These are phyloP conservation scores for Cryptococcus wingfieldii DNA, from an alignment of 1,284 basidiomycete species.

Conservation along the genomic window DNA sequence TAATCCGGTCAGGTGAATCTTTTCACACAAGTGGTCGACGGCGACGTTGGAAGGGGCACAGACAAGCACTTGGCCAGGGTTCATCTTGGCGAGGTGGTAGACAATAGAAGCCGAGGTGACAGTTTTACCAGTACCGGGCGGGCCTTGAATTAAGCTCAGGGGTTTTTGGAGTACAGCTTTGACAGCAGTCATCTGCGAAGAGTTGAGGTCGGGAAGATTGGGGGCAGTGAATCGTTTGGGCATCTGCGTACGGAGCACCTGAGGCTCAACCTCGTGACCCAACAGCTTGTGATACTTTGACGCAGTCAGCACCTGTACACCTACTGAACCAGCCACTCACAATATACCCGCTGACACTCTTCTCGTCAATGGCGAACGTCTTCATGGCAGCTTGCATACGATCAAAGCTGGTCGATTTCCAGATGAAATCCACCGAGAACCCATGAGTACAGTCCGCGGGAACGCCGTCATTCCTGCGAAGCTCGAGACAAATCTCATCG, in stretches of 20 bases:
- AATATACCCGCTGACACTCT: slow-evolving; percentile 97
- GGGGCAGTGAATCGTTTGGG: slow-evolving; percentile 78
- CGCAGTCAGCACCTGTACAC: neutral
- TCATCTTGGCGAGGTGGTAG: slow-evolving; percentile 99
- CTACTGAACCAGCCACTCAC: slow-evolving; percentile 53
- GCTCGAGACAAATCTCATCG: slow-evolving; percentile 93
- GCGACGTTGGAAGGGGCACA: slow-evolving; percentile 99
- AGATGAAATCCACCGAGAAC: slow-evolving; percentile 96
- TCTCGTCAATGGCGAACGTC: slow-evolving; percentile 98
- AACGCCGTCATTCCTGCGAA: slow-evolving; percentile 86
- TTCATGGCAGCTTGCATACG: slow-evolving; percentile 99
- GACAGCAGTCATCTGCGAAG: slow-evolving; percentile 98
- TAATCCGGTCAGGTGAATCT: slow-evolving; percentile 93
- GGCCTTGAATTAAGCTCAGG: slow-evolving; percentile 96
- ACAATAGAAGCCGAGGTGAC: slow-evolving; percentile 99
- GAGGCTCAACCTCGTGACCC: slow-evolving; percentile 90
- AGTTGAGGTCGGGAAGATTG: slow-evolving; percentile 95
- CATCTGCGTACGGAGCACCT: slow-evolving; percentile 79
- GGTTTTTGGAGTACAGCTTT: slow-evolving; percentile 98
- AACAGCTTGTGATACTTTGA: slow-evolving; percentile 91
- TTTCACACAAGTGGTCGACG: slow-evolving; percentile 97
- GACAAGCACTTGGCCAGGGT: slow-evolving; percentile 96
- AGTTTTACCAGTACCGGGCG: slow-evolving; percentile 98
- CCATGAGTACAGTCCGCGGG: slow-evolving; percentile 91
- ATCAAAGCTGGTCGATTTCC: slow-evolving; percentile 99